phyloP scores from a whole-genome alignment of 2,329 filamentous ascomycete species.

The Teratosphaeria gauchensis region DNA sequence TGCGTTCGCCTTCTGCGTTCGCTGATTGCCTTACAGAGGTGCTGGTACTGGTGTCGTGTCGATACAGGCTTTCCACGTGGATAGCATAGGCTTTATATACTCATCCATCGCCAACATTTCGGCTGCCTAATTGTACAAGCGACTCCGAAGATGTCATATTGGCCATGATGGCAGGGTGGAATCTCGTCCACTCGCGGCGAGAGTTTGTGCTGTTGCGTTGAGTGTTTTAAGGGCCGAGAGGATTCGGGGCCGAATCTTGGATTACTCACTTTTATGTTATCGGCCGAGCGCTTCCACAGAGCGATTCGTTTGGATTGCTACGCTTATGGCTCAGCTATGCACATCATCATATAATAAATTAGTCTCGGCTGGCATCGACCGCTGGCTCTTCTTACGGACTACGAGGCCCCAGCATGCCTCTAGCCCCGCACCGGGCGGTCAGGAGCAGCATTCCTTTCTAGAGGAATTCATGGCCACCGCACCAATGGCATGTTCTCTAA shows the following conservation, averaged over 20 bases:
- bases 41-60: too few species aligned
- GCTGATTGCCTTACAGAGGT: too few species aligned
- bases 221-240: background rate
- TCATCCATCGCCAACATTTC: background rate
- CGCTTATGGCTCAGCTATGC: background rate
- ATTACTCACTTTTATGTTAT: background rate
- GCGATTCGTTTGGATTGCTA: slow-evolving; percentile 1
- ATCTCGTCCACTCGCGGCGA: background rate
- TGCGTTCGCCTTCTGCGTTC: too few species aligned
- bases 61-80: too few species aligned
- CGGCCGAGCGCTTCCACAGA: background rate
- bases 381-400: too few species aligned
- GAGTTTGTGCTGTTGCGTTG: background rate
- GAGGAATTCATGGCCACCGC: too few species aligned
- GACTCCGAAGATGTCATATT: background rate
- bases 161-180: background rate
- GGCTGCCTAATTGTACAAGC: background rate
- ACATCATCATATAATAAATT: background rate
- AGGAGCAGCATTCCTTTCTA: too few species aligned
- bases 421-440: too few species aligned
- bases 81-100: too few species aligned
- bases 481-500: too few species aligned
- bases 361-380: background rate
- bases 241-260: background rate
- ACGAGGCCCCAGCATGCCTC: too few species aligned